Percentiles rank a stretch among this genome's conserved stretches.
phyloP scores from a whole-genome alignment of 176 grass and related monocot genomes.

The Musa acuminata region DNA sequence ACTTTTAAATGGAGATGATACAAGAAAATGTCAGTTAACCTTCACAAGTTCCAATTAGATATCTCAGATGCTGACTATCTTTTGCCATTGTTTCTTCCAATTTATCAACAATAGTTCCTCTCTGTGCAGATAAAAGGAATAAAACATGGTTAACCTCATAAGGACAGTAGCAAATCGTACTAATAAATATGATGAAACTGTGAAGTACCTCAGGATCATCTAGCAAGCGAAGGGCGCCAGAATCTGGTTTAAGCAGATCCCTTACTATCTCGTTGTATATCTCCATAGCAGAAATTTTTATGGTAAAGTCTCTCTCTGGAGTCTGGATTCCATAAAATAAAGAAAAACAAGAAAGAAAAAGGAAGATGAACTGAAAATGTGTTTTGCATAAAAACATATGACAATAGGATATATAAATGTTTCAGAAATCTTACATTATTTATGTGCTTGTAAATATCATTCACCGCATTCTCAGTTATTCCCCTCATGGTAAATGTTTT shows the following conservation, averaged over 20 bases:
- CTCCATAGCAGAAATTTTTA: conserved; percentile 55
- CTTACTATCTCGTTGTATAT: conserved; percentile 96
- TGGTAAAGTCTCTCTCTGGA: conserved; percentile 56
- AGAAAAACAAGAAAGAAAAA: background rate
- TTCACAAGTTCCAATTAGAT: conserved; percentile 89
- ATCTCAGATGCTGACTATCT: conserved; percentile 67
- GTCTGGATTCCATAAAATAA: conserved; percentile 32
- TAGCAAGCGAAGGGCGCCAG: conserved; percentile 71
- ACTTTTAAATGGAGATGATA: background rate
- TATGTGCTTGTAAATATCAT: conserved; percentile 61
- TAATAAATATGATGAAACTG: background rate
- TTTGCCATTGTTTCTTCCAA: conserved; percentile 72
- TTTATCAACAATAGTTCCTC: conserved; percentile 92
- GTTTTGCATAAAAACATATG: background rate
- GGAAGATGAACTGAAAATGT: background rate
- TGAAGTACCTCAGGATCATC: conserved; percentile 87
- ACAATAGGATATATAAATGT: background rate
- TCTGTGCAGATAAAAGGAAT: conserved; percentile 32
- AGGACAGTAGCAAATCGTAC: background rate
- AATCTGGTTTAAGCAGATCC: conserved; percentile 89
- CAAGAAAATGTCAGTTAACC: conserved; percentile 26
- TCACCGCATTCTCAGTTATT: conserved; percentile 73
- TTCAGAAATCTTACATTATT: conserved; percentile 28
- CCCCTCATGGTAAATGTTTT: conserved; percentile 98
- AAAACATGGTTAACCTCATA: conserved; percentile 16